Conservation (phyloP, 176 grass and related monocot genomes). For the Carex littledalei region DNA sequence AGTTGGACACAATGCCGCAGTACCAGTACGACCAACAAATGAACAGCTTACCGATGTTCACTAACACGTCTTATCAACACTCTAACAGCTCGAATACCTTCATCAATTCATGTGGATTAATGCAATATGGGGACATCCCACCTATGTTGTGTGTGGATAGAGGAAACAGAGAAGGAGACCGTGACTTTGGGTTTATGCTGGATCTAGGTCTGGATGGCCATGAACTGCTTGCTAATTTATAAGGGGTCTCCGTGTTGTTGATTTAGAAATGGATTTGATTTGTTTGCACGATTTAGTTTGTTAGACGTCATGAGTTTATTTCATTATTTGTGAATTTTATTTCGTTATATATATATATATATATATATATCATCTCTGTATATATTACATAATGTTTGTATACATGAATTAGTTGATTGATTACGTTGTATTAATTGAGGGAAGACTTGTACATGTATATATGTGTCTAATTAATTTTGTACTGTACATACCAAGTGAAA, state of each 20-base stretch:
- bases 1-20: neutral
- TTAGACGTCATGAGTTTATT: neutral
- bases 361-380: neutral
- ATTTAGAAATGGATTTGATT: neutral
- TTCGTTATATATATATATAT: neutral
- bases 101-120: neutral
- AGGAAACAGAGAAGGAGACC: neutral
- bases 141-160: conserved; percentile 10
- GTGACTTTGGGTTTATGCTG: neutral
- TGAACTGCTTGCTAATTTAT: conserved; percentile 15
- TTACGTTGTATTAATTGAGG: neutral
- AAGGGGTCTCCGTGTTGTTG: neutral
- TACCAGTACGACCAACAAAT: conserved; percentile 8
- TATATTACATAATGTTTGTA: neutral
- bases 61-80: neutral
- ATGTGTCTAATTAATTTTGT: neutral
- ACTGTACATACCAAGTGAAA: neutral
- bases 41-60: neutral
- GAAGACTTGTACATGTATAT: neutral
- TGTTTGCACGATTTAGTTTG: conserved; percentile 3
- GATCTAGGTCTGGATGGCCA: conserved; percentile 4
- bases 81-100: neutral
- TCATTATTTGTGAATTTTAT: neutral
- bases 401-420: neutral
- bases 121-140: neutral